Conservation (phyloP, 192 early-diverging fungal genomes). For the Backusella mclennaniae region DNA sequence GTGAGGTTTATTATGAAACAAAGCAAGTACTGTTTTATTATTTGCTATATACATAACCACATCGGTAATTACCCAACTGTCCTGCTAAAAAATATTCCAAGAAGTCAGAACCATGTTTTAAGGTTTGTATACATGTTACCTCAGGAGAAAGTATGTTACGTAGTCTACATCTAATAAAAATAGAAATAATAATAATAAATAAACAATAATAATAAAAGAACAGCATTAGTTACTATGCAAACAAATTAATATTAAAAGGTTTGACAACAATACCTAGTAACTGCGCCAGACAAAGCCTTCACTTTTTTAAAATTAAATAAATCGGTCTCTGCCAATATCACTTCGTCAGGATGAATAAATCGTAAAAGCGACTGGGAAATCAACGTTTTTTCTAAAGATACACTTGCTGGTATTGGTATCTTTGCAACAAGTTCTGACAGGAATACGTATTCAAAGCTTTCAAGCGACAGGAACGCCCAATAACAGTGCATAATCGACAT, state of each 20-base stretch:
- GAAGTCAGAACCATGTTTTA: background rate
- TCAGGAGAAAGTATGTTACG: background rate
- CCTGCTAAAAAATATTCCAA: background rate
- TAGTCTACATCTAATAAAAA: background rate
- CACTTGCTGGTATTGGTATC: background rate
- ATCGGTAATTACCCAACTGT: constrained; percentile 16
- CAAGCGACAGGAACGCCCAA: constrained; percentile 9
- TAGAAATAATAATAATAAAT: background rate
- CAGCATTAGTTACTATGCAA: background rate
- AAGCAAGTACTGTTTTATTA: constrained; percentile 16
- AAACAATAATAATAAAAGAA: background rate
- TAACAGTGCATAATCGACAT: background rate
- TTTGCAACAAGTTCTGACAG: background rate
- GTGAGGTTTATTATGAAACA: constrained; percentile 17
- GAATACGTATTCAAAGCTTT: background rate
- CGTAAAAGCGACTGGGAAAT: background rate
- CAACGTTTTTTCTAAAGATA: background rate
- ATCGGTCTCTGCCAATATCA: background rate
- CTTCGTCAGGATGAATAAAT: constrained; percentile 1
- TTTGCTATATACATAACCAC: constrained; percentile 21
- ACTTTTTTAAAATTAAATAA: background rate
- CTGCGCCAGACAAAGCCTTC: background rate
- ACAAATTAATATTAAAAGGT: background rate
- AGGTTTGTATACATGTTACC: background rate
- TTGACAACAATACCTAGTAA: background rate